phyloP scores from a whole-genome alignment of 768 basidiomycete genomes.

The Panaeolus cyanescens region DNA sequence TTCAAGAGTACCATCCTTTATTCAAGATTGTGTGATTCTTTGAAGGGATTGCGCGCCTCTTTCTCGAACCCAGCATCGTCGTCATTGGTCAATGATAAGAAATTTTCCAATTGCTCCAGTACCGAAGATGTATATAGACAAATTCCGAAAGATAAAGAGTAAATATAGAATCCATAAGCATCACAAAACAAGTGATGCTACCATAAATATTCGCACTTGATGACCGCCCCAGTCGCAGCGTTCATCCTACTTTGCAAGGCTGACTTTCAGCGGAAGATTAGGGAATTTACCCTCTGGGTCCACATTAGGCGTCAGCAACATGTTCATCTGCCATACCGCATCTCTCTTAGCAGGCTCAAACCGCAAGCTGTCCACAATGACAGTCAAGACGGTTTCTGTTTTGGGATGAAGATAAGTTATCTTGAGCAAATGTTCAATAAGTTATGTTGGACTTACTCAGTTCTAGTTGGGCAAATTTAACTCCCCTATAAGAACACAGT shows the following conservation, averaged over 20 bases:
- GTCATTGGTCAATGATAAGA: too few species aligned
- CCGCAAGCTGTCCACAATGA: slow-evolving; percentile 20
- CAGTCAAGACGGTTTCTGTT: slow-evolving; percentile 23
- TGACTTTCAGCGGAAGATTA: slow-evolving; percentile 15
- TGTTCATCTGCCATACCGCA: slow-evolving; percentile 29
- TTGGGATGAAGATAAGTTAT: background rate
- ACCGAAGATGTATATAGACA: too few species aligned
- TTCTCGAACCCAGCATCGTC: too few species aligned
- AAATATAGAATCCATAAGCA: too few species aligned
- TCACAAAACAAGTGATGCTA: too few species aligned
- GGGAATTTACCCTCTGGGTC: slow-evolving; percentile 21
- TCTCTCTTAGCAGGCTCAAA: slow-evolving; percentile 21
- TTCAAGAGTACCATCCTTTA: too few species aligned
- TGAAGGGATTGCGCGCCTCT: too few species aligned
- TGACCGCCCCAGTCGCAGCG: too few species aligned
- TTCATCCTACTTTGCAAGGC: slow-evolving; percentile 6
- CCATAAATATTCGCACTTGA: too few species aligned
- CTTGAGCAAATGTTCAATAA: background rate
- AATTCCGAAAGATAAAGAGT: too few species aligned
- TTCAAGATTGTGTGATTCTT: too few species aligned
- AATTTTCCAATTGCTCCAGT: too few species aligned
- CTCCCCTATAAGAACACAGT: slow-evolving; percentile 30
- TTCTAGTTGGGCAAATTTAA: slow-evolving; percentile 52
- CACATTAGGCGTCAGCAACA: slow-evolving; percentile 21
- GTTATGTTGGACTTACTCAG: slow-evolving; percentile 37